These are phyloP conservation scores for Xylariaceae sp. DNA, from an alignment of 2,329 filamentous ascomycete genomes.

Conservation along the genomic window DNA sequence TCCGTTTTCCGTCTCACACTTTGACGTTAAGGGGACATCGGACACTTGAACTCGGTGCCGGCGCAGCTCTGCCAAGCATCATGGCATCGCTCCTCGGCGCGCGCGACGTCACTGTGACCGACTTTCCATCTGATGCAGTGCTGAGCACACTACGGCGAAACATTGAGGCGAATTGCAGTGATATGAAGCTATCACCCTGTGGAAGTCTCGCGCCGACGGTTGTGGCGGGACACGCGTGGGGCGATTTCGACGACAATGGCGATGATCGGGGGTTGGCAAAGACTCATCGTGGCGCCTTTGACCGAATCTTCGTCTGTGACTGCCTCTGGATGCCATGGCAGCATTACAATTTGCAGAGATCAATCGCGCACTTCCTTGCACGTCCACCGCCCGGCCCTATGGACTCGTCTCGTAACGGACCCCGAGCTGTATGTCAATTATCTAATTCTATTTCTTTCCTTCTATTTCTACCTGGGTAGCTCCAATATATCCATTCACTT, in stretches of 20 bases:
- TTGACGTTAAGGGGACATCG: slow-evolving; percentile 48
- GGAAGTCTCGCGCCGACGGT: slow-evolving; percentile 27
- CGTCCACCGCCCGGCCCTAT: background rate
- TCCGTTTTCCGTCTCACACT: slow-evolving; percentile 24
- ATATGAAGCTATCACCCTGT: slow-evolving; percentile 30
- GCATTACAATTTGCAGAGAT: slow-evolving; percentile 61
- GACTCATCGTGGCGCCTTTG: slow-evolving; percentile 42
- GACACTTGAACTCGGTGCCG: slow-evolving; percentile 65
- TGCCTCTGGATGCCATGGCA: slow-evolving; percentile 73
- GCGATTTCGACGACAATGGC: slow-evolving; percentile 35
- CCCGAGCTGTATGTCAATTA: too few relatives aligned
- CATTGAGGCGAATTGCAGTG: slow-evolving; percentile 47
- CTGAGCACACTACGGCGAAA: slow-evolving; percentile 57
- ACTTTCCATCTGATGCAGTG: slow-evolving; percentile 62
- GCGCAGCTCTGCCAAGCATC: slow-evolving; percentile 53
- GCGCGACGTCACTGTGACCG: slow-evolving; percentile 54
- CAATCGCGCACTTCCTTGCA: slow-evolving; percentile 59
- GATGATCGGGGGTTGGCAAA: slow-evolving; percentile 40
- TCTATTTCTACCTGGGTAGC: too few relatives aligned
- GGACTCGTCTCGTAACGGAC: slow-evolving; percentile 35
- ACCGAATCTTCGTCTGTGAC: slow-evolving; percentile 65
- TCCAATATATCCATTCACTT: too few relatives aligned
- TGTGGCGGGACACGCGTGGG: slow-evolving; percentile 53
- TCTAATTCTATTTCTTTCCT: too few relatives aligned
- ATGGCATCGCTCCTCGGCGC: slow-evolving; percentile 47